Conservation (phyloP, 73 alveolate genomes). For the Effrenium voratum region DNA sequence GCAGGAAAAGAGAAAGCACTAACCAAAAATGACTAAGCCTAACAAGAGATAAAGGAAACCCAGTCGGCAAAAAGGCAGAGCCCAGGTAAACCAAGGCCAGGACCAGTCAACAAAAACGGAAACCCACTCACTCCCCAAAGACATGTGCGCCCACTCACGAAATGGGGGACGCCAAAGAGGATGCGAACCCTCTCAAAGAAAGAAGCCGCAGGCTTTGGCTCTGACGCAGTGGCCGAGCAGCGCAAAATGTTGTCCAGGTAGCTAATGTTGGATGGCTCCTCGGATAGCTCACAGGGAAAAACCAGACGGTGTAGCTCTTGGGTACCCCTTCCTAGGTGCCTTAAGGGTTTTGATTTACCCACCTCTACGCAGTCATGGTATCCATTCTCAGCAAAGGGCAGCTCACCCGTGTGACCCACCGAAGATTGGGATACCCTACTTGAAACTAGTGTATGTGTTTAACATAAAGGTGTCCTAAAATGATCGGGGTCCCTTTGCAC, state of each 20-base stretch:
- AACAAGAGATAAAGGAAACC: neutral
- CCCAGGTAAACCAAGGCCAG: no score
- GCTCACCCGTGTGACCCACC: neutral
- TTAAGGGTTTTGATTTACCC: neutral
- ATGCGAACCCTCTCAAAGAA: neutral
- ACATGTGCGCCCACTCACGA: neutral
- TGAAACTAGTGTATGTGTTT: neutral
- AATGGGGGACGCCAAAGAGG: no score
- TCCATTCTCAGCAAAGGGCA: neutral
- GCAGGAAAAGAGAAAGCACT: no score
- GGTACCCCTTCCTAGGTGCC: neutral
- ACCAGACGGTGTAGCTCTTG: neutral
- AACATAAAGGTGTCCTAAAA: no score
- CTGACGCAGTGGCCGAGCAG: neutral
- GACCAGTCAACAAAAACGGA: no score
- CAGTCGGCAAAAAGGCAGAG: neutral
- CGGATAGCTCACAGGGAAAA: neutral
- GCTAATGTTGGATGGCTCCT: slow-evolving; percentile 80
- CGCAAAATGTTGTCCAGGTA: slow-evolving; percentile 72
- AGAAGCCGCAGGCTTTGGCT: neutral
- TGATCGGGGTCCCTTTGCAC: no score
- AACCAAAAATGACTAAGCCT: no score
- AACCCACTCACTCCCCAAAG: neutral
- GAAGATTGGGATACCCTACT: neutral
- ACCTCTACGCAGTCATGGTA: no score